Evolutionary conservation across 371 early-diverging fungal species (phyloP), one percentile per base, ranked within the genome.

Genomic region (Syncephalis plumigaleata): DNA sequence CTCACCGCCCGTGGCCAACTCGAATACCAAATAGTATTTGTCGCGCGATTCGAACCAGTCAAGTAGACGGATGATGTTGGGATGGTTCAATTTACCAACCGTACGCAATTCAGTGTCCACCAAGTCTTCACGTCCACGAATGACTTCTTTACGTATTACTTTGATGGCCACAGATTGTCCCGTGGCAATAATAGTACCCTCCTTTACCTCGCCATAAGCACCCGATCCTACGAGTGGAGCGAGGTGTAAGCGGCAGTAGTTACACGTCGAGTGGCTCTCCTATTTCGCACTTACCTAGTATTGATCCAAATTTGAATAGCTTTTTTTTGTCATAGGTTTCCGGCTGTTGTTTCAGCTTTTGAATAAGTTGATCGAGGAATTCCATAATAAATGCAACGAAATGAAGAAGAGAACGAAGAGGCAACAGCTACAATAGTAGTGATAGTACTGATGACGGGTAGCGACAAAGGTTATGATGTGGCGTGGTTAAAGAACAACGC

Each of bases 1-100:
- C 58, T 92, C 92, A 38, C 91, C 91, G 39, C 91, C 93, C 27
- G 77, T 74, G 21, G 77, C 82, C 74, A 92, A 64, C 54, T 90
- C 81, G 67, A 87, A 91, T 24, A 94, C 90, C 9, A 94, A 61
- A 59, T 88, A 89, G 57, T 84, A 81, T 58, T 87, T 80, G 50
- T 76, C 73, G 55, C 76, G 76, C 46, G 55, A 55, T 51, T 67
- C 67, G 44, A 63, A 67, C 62, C 77, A 73, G 60, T 92, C 93
- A 39, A 71, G 62, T 44, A 91, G 74, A 42, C 68, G 63, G 55
- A 90, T 81, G 39, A 94, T 77, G 65, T 91, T 75, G 16, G 76
- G 77, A 66, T 94, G 92, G 38, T 75, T 48, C 23, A 86, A 52
- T 27, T 65, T 62, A 47, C 72, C 62, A 48, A 85, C 59, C 8